Base-by-base conservation (phyloP, 2,329 filamentous ascomycete genomes). In the Aspergillus sp. region DNA sequence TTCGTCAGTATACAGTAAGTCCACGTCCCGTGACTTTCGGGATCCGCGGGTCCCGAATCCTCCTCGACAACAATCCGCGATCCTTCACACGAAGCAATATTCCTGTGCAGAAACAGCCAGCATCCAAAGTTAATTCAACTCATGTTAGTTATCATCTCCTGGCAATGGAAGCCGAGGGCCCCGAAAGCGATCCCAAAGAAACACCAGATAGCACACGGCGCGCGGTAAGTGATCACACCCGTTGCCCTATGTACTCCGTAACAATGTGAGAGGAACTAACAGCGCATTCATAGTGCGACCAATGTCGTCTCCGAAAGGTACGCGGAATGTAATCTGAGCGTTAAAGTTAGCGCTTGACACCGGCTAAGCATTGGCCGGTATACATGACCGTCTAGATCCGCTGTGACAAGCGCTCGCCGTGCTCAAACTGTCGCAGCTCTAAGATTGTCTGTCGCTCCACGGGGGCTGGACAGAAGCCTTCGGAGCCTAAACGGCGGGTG, bases 401-500 rank as follows among this genome's bases (percentile, higher is more conserved):
- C 51, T 71, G 68, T 47, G 68, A 71, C 48, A 68, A 70, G 49
- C 62, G 63, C 35, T 61, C 59, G 1, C 68, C 68, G 43, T 71
- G 68, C 55, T 66, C 68, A 5, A 69, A 68, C 49, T 71, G 68
- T 47, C 61, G 63, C 38, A 63, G 60, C 27, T 66, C 66, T 2
- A 57, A 63, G 40, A 57, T 67, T 26, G 46, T 54, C 40, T 71
- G 68, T 46, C 62, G 64, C 33, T 69, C 65, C 4, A 68, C 66
- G 7, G 65, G 62, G 3, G 59, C 62, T 42, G 61, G 63, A 8
- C 63, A 66, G 41, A 63, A 60, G 33, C 54, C 60, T 28, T 46
- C 56, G 26, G 68, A 70, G 53, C 63, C 65, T 40, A 59, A 65
- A 39, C 64, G 68, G 29, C 60, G 68, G 29, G 64, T 71, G 1